These are phyloP conservation scores for Aspergillaceae sp. DNA, from an alignment of 2,329 filamentous ascomycete genomes.

Conservation along the genomic window DNA sequence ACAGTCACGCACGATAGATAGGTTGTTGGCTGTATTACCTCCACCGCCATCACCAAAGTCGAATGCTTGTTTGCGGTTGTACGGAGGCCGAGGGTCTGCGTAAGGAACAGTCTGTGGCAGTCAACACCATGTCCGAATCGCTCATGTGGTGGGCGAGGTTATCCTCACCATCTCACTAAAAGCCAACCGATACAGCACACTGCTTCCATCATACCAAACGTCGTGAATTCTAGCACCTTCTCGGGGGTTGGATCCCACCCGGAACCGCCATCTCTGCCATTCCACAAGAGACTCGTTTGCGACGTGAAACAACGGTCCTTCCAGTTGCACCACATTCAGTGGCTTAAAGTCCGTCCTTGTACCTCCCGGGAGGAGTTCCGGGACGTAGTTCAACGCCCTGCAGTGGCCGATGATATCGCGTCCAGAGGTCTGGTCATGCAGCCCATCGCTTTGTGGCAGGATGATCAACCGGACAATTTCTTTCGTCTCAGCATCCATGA, in stretches of 20 bases:
- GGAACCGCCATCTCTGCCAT: slow-evolving; percentile 63
- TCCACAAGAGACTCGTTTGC: slow-evolving; percentile 34
- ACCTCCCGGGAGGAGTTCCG: slow-evolving; percentile 38
- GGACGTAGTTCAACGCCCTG: slow-evolving; percentile 43
- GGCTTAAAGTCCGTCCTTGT: slow-evolving; percentile 53
- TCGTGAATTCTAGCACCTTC: slow-evolving; percentile 66
- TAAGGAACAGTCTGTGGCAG: slow-evolving; percentile 47
- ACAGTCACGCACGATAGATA: slow-evolving; percentile 42
- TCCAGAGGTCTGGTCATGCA: slow-evolving; percentile 35
- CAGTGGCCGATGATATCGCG: slow-evolving; percentile 46
- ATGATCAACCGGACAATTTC: slow-evolving; percentile 51
- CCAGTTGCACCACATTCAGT: slow-evolving; percentile 62
- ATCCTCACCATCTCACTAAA: slow-evolving; percentile 57
- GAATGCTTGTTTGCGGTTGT: slow-evolving; percentile 62
- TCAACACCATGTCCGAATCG: slow-evolving; percentile 1
- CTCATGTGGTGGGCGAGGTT: neutral
- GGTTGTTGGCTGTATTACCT: slow-evolving; percentile 59
- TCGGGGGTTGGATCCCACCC: slow-evolving; percentile 49
- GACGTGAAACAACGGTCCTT: slow-evolving; percentile 56
- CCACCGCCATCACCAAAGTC: slow-evolving; percentile 63
- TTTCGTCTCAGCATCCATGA: slow-evolving; percentile 51
- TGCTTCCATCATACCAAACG: slow-evolving; percentile 56
- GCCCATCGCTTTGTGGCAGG: slow-evolving; percentile 46
- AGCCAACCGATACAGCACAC: slow-evolving; percentile 58
- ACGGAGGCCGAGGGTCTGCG: slow-evolving; percentile 56